phyloP scores from a whole-genome alignment of 768 basidiomycete species.

The Lactarius deliciosus region DNA sequence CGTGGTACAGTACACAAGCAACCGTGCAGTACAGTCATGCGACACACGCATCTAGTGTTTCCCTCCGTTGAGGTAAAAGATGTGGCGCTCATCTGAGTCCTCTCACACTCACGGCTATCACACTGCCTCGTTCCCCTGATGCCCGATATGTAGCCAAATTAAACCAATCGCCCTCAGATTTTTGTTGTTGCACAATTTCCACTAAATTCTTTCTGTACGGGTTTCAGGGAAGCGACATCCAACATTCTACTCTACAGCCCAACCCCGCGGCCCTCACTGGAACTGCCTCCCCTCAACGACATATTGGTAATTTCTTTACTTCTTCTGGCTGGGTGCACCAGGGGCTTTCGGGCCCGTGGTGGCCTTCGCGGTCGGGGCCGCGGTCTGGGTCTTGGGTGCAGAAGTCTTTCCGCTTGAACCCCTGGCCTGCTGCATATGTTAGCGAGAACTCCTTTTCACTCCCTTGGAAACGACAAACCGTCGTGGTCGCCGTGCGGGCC shows the following conservation, averaged over 20 bases:
- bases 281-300: background rate
- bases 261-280: background rate
- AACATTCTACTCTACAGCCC: background rate
- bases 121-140: too few relatives aligned
- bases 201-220: background rate
- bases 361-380: background rate
- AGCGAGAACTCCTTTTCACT: background rate
- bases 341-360: background rate
- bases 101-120: too few relatives aligned
- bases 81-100: too few relatives aligned
- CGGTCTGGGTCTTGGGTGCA: background rate
- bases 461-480: slow-evolving; percentile 5
- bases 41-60: too few relatives aligned
- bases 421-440: slow-evolving; percentile 10
- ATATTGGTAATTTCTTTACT: background rate
- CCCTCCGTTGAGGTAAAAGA: too few relatives aligned
- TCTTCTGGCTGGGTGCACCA: background rate
- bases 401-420: background rate
- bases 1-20: too few relatives aligned
- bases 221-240: background rate
- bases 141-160: background rate
- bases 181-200: background rate
- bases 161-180: background rate
- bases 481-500: background rate
- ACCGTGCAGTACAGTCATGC: too few relatives aligned